Conservation (phyloP, 176 grass and related monocot species). For the Echinochloa phyllopogon region DNA sequence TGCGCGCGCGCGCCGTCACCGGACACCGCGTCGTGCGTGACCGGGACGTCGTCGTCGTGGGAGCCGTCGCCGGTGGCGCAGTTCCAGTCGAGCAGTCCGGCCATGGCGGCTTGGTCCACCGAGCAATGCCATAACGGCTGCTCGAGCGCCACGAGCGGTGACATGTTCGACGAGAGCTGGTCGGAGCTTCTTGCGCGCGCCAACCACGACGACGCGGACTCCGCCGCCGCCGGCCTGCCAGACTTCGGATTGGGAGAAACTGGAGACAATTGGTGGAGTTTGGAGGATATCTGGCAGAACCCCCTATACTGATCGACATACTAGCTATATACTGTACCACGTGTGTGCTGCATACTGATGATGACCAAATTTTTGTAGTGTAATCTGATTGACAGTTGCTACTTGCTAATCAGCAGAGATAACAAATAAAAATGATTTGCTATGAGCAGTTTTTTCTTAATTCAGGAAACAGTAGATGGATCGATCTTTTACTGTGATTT, state of each 20-base stretch:
- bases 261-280: slow-evolving; percentile 62
- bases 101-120: not conserved
- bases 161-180: slow-evolving; percentile 60
- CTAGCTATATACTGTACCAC: not conserved
- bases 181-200: slow-evolving; percentile 60
- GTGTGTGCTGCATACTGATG: not conserved
- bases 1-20: slow-evolving; percentile 5
- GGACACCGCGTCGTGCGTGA: slow-evolving; percentile 35
- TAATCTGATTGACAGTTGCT: slow-evolving; percentile 1
- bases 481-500: not conserved
- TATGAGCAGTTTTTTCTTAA: not conserved
- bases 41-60: slow-evolving; percentile 40
- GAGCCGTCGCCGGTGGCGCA: slow-evolving; percentile 27
- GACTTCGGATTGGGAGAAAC: slow-evolving; percentile 51
- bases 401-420: not conserved
- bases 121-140: slow-evolving; percentile 21
- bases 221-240: slow-evolving; percentile 24
- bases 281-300: slow-evolving; percentile 64
- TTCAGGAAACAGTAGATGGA: not conserved
- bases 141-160: not conserved
- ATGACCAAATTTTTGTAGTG: not conserved
- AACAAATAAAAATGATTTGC: not conserved
- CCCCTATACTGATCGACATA: slow-evolving; percentile 26
- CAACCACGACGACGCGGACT: slow-evolving; percentile 38
- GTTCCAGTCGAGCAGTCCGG: slow-evolving; percentile 40